These are phyloP conservation scores for Teunomyces lycoperdinae DNA, from an alignment of 805 yeast species.

Conservation along the genomic window DNA sequence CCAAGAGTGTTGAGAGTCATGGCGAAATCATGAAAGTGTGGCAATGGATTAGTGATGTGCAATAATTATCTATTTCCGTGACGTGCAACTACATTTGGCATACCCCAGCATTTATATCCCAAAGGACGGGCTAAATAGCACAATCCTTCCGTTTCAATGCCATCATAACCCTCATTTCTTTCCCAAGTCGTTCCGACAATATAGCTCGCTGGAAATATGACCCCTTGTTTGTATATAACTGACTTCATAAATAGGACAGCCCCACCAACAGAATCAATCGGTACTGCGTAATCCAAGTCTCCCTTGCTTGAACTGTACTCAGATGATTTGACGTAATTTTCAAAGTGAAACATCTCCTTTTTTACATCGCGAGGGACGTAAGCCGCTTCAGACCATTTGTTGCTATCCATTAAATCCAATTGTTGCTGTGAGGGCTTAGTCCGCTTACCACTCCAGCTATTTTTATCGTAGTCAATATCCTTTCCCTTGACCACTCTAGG, in stretches of 20 bases:
- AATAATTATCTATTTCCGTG: conserved; percentile 28
- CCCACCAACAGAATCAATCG: conserved; percentile 52
- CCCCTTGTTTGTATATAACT: conserved; percentile 44
- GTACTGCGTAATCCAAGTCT: conserved; percentile 14
- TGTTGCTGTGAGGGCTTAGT: conserved; percentile 29
- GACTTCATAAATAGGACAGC: conserved; percentile 46
- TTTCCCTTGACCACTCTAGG: conserved; percentile 28
- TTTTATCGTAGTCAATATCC: conserved; percentile 33
- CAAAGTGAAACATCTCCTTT: conserved; percentile 29
- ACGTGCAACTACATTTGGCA: conserved; percentile 45
- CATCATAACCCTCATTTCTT: conserved; percentile 49
- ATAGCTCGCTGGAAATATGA: conserved; percentile 44
- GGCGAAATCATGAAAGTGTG: conserved; percentile 88
- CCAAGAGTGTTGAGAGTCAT: conserved; percentile 63
- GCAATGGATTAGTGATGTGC: conserved; percentile 65
- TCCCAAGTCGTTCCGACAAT: conserved; percentile 48
- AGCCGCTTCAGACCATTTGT: conserved; percentile 28
- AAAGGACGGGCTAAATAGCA: conserved; percentile 45
- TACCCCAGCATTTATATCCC: conserved; percentile 49
- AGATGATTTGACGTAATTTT: conserved; percentile 12
- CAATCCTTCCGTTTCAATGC: conserved; percentile 53
- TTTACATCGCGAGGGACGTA: conserved; percentile 33
- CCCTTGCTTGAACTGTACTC: conserved; percentile 4
- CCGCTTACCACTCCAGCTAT: conserved; percentile 41
- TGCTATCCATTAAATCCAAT: conserved; percentile 22